Percentiles rank a stretch among this genome's conserved stretches.
These are phyloP conservation scores for Neotropicomus parvogracilis DNA, from an alignment of 1,284 basidiomycete genomes.

Conservation along the genomic window DNA sequence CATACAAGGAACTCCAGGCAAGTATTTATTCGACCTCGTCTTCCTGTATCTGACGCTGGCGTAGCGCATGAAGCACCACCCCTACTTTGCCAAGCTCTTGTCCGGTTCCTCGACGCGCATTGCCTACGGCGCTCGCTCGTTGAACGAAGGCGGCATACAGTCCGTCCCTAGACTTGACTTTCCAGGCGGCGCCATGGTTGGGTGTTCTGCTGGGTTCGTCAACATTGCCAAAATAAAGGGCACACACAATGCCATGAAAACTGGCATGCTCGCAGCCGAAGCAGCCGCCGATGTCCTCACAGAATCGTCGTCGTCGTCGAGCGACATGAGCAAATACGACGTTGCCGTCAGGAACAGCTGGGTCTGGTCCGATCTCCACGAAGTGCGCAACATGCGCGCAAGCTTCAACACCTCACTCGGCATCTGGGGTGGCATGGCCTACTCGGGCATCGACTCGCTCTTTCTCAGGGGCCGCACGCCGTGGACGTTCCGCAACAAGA, in stretches of 20 bases:
- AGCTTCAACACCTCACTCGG: conserved; percentile 87
- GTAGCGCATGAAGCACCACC: conserved; percentile 96
- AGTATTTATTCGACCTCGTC: conserved; percentile 17
- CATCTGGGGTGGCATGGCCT: conserved; percentile 84
- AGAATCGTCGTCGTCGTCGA: conserved; percentile 23
- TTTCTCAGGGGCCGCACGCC: conserved; percentile 85
- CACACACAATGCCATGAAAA: conserved; percentile 99
- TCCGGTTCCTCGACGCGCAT: conserved; percentile 72
- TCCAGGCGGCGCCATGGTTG: conserved; percentile 93
- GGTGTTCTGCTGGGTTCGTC: conserved; percentile 94
- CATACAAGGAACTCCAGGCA: conserved; percentile 92
- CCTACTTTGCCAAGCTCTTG: conserved; percentile 81
- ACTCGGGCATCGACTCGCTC: conserved; percentile 83
- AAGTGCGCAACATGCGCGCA: conserved; percentile 91
- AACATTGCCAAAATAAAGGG: conserved; percentile 99
- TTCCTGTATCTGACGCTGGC: conserved; percentile 5
- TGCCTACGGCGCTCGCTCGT: conserved; percentile 87
- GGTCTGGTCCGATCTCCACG: conserved; percentile 85
- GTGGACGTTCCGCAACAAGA: conserved; percentile 83
- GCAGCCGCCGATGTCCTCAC: conserved; percentile 69
- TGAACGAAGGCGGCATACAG: conserved; percentile 96
- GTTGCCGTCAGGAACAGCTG: conserved; percentile 74
- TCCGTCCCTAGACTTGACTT: conserved; percentile 90
- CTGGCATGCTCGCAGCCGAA: conserved; percentile 95
- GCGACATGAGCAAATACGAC: conserved; percentile 82